phyloP scores from a whole-genome alignment of 768 basidiomycete genomes.

The Mycena galopus region DNA sequence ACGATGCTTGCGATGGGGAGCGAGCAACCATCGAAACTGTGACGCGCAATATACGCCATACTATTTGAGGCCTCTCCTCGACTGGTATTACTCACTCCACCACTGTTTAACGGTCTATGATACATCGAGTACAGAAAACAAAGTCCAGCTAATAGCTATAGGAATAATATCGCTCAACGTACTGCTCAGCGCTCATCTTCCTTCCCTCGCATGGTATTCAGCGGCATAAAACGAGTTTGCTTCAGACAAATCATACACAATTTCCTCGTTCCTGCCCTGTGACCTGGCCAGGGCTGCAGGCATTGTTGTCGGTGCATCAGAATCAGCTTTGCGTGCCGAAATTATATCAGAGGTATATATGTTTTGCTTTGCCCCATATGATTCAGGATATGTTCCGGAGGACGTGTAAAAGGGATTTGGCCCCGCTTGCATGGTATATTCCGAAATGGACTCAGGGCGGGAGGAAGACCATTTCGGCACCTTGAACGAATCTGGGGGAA shows the following conservation, averaged over 20 bases:
- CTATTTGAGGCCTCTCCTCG: too few species aligned
- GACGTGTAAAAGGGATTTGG: conserved; percentile 39
- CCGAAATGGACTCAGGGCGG: conserved; percentile 38
- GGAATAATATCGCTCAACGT: conserved; percentile 9
- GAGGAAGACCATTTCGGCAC: conserved; percentile 46
- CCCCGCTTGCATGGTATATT: conserved; percentile 21
- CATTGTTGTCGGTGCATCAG: conserved; percentile 1
- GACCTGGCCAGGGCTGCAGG: conserved; percentile 1
- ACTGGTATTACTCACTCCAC: too few species aligned
- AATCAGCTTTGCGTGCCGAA: conserved; percentile 1
- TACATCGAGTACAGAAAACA: conserved; percentile 6
- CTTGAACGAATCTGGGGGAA: conserved; percentile 50
- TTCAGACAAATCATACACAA: conserved; percentile 33
- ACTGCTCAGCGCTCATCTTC: background rate
- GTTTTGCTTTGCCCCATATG: conserved; percentile 19
- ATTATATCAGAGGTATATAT: background rate
- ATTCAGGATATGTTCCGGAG: conserved; percentile 35
- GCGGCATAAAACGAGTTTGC: conserved; percentile 14
- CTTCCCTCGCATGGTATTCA: background rate
- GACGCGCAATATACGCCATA: too few species aligned
- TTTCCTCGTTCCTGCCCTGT: conserved; percentile 29
- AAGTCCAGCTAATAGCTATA: conserved; percentile 21
- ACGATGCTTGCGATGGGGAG: too few species aligned
- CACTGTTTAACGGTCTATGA: too few species aligned
- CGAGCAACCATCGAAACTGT: too few species aligned